Evolutionary conservation across 2,329 filamentous ascomycete genomes (phyloP).

Genomic region (Cladosporium sp.): DNA sequence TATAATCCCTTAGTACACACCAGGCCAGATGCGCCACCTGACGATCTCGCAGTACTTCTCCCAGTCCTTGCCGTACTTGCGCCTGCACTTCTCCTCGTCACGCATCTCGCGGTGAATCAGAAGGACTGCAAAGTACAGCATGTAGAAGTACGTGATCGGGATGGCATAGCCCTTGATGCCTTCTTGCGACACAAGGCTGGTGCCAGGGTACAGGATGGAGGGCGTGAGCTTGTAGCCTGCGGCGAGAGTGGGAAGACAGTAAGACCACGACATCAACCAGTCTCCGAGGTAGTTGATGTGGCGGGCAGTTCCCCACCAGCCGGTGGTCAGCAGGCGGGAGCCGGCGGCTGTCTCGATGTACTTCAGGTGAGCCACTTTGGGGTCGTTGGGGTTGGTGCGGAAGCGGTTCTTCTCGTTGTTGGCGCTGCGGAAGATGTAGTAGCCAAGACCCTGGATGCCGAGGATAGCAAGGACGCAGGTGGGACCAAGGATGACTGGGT

Average conservation of each 20-base stretch:
- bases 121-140: constrained; percentile 85
- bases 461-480: constrained; percentile 65
- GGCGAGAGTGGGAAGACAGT: constrained; percentile 80
- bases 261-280: constrained; percentile 92
- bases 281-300: constrained; percentile 97
- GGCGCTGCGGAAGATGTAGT: constrained; percentile 87
- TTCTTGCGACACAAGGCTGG: constrained; percentile 57
- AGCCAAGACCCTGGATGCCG: constrained; percentile 69
- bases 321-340: constrained; percentile 76
- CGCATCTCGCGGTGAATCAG: constrained; percentile 82
- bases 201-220: constrained; percentile 55
- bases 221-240: constrained; percentile 75
- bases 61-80: constrained; percentile 94
- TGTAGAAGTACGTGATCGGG: constrained; percentile 90
- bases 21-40: constrained; percentile 78
- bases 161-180: constrained; percentile 80
- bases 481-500: constrained; percentile 76
- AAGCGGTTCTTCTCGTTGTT: constrained; percentile 96
- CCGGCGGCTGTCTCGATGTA: constrained; percentile 84
- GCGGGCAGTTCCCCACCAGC: constrained; percentile 90
- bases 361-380: constrained; percentile 73
- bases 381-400: constrained; percentile 81
- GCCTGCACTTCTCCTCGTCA: constrained; percentile 86
- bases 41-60: constrained; percentile 82
- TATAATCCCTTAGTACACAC: constrained; percentile 63